Evolutionary conservation across 2,329 filamentous ascomycete genomes (phyloP).

Genomic region (Aspergillus intermedius): DNA sequence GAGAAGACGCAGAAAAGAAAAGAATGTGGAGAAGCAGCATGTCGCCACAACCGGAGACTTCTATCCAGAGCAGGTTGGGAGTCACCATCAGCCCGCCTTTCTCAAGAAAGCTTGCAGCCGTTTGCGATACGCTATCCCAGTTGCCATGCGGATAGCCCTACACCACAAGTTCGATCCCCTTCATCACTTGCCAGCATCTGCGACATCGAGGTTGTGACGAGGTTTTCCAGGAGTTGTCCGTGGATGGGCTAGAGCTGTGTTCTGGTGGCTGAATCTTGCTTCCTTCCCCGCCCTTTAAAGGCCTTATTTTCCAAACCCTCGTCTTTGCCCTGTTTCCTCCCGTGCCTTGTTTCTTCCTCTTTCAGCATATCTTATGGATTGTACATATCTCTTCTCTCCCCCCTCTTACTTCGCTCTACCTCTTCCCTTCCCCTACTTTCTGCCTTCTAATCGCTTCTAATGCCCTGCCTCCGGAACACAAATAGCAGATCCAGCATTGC

Average conservation of each 20-base stretch:
- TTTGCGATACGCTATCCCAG: too few species aligned
- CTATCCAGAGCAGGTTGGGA: neutral
- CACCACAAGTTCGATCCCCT: too few species aligned
- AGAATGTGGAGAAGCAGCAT: neutral
- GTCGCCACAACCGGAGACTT: neutral
- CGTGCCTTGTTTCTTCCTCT: slow-evolving; percentile 8
- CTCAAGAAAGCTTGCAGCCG: too few species aligned
- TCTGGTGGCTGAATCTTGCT: neutral
- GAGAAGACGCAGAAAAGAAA: neutral
- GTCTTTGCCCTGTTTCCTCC: slow-evolving; percentile 4
- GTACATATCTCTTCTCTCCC: slow-evolving; percentile 22
- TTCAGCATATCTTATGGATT: slow-evolving; percentile 21
- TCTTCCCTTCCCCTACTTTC: neutral
- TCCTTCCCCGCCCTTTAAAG: neutral
- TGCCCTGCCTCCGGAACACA: neutral
- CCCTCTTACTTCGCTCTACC: slow-evolving; percentile 1
- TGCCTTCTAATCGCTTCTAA: neutral
- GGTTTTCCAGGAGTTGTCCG: too few species aligned
- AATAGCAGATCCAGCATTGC: neutral
- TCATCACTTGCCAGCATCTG: too few species aligned
- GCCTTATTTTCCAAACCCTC: too few species aligned
- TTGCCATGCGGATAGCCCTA: too few species aligned
- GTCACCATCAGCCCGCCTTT: neutral
- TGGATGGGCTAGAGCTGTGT: neutral
- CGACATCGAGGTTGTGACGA: too few species aligned